Base-by-base conservation (phyloP, 2,329 filamentous ascomycete genomes). In the Colletotrichum liriopes region DNA sequence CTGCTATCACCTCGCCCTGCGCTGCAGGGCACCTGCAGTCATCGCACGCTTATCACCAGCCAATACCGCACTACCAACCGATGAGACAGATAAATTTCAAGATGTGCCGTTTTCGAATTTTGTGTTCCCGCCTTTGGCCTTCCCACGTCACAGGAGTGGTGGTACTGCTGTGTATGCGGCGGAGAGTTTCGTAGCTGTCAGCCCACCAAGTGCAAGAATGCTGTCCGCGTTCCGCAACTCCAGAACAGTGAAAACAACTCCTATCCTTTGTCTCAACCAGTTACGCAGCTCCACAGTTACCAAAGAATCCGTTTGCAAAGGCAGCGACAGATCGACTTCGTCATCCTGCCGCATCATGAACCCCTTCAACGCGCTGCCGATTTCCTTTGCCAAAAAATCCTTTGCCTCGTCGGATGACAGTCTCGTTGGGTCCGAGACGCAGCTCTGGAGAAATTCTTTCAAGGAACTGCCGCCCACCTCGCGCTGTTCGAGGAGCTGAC, bases 231-330 rank as follows among this genome's bases (percentile, higher is more conserved):
- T 49, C 37, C 60, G 45, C 54, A 72, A 23, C 45, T 72, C 70
- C 6, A 72, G 6, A 3, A 72, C 32, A 1, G 66, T 70, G 14
- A 72, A 47, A 12, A 41, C 35, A 3, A 78, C 67, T 1, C 73
- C 74, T 20, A 77, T 67, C 9, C 55, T 66, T 26, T 75, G 72
- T 35, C 65, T 64, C 45, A 74, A 73, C 77, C 77, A 79, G 3
- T 64, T 70, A 1, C 75, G 60, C 26, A 79, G 47, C 61, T 79
- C 77, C 6, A 79, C 59, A 1, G 67, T 76, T 0, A 78, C 71
- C 16, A 79, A 51, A 4, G 76, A 78, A 49, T 79, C 77, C 14
- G 77, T 32, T 39, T 52, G 39, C 76, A 71, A 8, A 55, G 32
- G 60, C 32, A 11, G 1, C 29, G 49, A 32, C 55, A 63, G 32